phyloP scores from a whole-genome alignment of 768 basidiomycete genomes.

The Mrakia gelida region DNA sequence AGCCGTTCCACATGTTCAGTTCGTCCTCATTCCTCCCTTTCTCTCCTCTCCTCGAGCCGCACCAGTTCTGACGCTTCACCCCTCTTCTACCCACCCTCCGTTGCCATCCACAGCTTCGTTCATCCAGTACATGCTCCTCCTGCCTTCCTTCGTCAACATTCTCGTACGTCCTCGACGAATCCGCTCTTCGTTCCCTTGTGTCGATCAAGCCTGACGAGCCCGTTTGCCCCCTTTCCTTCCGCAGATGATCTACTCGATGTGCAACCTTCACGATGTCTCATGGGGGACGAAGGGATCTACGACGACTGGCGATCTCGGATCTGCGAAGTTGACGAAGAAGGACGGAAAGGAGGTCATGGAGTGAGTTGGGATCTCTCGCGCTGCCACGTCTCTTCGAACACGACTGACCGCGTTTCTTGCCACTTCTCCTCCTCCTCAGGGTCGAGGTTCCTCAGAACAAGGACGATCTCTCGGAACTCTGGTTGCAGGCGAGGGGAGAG shows the following conservation, averaged over 20 bases:
- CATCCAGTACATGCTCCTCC: conserved; percentile 37
- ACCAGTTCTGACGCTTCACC: not conserved
- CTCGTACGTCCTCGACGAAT: not conserved
- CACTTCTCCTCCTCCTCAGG: not conserved
- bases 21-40: too few relatives aligned
- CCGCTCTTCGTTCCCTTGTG: not conserved
- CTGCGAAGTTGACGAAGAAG: conserved; percentile 76
- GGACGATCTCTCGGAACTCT: conserved; percentile 84
- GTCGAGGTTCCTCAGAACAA: conserved; percentile 73
- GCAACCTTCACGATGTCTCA: conserved; percentile 66
- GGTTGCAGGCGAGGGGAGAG: conserved; percentile 68
- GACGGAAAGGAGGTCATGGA: conserved; percentile 83
- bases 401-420: not conserved
- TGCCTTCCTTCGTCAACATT: conserved; percentile 44
- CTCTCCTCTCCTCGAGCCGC: not conserved
- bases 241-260: conserved; percentile 41
- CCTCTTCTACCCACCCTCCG: not conserved
- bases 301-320: conserved; percentile 90
- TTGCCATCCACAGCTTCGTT: not conserved
- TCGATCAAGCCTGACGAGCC: not conserved
- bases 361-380: conserved; percentile 21
- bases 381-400: too few relatives aligned
- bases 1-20: conserved; percentile 45
- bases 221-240: conserved; percentile 17
- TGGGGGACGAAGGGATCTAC: conserved; percentile 75